Percentiles rank a stretch among this genome's conserved stretches.
phyloP scores from a whole-genome alignment of 768 basidiomycete genomes.

The Pulveroboletus sp. region DNA sequence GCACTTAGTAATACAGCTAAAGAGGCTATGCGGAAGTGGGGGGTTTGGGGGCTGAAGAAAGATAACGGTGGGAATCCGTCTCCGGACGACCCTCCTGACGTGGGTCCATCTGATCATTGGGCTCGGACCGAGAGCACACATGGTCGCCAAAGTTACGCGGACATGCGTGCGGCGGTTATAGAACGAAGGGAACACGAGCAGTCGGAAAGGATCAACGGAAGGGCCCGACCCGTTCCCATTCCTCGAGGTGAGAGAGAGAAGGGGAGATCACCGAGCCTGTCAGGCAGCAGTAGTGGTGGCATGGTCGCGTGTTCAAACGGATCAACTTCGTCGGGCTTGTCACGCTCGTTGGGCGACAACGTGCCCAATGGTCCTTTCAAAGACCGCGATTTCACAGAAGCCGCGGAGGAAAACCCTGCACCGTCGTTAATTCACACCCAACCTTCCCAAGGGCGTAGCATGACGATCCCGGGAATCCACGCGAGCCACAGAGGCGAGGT shows the following conservation, averaged over 20 bases:
- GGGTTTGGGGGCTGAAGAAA: conserved; percentile 71
- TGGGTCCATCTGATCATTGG: conserved; percentile 35
- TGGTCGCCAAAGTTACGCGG: conserved; percentile 61
- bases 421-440: conserved; percentile 64
- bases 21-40: conserved; percentile 91
- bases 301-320: conserved; percentile 23
- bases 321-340: conserved; percentile 28
- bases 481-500: conserved; percentile 80
- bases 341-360: conserved; percentile 32
- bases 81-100: conserved; percentile 41
- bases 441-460: conserved; percentile 66
- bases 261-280: conserved; percentile 24
- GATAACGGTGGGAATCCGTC: conserved; percentile 33
- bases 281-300: conserved; percentile 12
- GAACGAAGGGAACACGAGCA: conserved; percentile 53
- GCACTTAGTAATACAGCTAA: conserved; percentile 79
- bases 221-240: conserved; percentile 33
- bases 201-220: conserved; percentile 11
- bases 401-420: conserved; percentile 23
- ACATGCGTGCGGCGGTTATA: conserved; percentile 71
- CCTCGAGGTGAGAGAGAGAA: conserved; percentile 26
- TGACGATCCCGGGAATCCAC: conserved; percentile 87
- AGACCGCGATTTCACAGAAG: conserved; percentile 32
- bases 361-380: conserved; percentile 24
- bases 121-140: conserved; percentile 34